Evolutionary conservation across 192 early-diverging fungal species (phyloP), one percentile per base, ranked within the genome.

Genomic region (Entomortierella lignicola): DNA sequence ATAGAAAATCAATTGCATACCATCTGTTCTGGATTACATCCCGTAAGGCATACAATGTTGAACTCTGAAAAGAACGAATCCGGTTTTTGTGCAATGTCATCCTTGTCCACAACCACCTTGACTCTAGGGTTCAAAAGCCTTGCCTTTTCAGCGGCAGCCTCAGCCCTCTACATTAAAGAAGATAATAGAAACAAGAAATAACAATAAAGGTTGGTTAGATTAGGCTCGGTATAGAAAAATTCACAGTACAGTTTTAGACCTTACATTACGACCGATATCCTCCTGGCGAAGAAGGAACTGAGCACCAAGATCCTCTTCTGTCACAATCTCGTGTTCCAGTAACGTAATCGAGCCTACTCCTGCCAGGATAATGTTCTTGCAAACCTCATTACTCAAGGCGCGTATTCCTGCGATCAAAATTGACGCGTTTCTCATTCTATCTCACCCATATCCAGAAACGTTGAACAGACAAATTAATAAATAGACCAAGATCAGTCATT

Each of bases 341-440:
- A 99, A 60, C 0, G 91, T 92, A 17, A 99, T 71, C 0, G 82
- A 77, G 2, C 94, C 95, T 18, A 98, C 73, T 20, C 97, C 97
- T 0, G 96, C 91, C 8, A 99, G 84, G 0, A 95, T 95, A 43
- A 98, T 82, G 80, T 99, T 99, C 80, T 99, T 99, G 83, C 90
- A 87, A 25, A 95, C 85, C 72, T 99, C 97, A 61, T 92, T 93
- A 39, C 89, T 89, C 41, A 97, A 79, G 0, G 90, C 91, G 52
- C 84, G 89, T 21, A 94, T 77, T 11, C 93, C 93, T 21, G 85
- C 79, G 25, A 98, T 77, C 25, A 95, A 85, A 56, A 98, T 90
- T 6, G 88, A 85, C 37, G 95, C 82, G 30, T 88, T 90, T 51
- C 93, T 85, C 81, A 99, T 95, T 63, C 96, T 94, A 63, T 43